phyloP scores from a whole-genome alignment of 2,329 filamentous ascomycete species.

The Diaporthe citriasiana region DNA sequence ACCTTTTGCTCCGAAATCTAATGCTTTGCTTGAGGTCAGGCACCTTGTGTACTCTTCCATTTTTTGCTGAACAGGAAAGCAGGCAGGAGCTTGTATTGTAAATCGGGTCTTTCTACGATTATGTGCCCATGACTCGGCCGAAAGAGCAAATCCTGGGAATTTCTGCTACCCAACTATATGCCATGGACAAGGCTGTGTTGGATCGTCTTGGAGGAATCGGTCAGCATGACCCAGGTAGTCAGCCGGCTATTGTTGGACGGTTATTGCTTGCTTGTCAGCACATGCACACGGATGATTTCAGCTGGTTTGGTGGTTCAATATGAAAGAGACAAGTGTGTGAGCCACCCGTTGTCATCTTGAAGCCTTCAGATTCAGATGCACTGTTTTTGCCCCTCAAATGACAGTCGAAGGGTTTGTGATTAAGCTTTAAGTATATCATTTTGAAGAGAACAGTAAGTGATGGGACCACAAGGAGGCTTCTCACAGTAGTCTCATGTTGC shows the following conservation, averaged over 20 bases:
- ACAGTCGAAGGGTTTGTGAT: not conserved
- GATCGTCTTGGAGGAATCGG: not conserved
- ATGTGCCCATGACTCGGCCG: not conserved
- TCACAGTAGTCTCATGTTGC: too few species aligned
- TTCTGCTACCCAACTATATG: conserved; percentile 8
- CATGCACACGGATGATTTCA: not conserved
- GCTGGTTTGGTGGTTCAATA: not conserved
- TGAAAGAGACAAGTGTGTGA: not conserved
- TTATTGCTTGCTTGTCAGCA: not conserved
- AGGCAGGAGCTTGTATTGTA: not conserved
- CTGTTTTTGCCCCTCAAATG: not conserved
- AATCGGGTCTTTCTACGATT: too few species aligned
- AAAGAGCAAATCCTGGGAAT: not conserved
- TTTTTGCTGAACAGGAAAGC: not conserved
- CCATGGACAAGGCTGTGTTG: conserved; percentile 15
- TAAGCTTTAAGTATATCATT: not conserved
- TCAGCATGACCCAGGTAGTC: not conserved
- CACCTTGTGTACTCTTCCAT: not conserved
- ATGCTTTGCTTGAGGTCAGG: not conserved
- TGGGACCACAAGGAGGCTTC: not conserved
- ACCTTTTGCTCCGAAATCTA: not conserved
- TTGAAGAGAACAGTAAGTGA: not conserved
- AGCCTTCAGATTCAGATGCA: too few species aligned
- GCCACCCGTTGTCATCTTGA: not conserved
- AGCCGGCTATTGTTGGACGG: not conserved